A percentile compares a stretch with the other conserved stretches of the same genome.
Evolutionary conservation across 192 early-diverging fungal species (phyloP).

Genomic region (Coemansia sp.): DNA sequence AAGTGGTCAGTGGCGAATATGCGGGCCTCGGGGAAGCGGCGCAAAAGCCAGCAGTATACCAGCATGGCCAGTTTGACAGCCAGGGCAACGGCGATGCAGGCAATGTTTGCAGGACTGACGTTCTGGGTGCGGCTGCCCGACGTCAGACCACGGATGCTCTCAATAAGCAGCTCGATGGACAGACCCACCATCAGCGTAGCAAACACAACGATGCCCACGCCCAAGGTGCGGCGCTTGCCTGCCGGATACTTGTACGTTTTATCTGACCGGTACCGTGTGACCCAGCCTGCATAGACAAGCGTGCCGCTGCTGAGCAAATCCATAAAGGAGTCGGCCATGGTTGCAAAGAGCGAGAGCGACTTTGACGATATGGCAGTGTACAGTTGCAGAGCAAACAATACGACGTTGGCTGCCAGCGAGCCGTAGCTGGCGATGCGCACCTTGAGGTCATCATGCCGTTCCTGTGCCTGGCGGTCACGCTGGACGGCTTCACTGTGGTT

Average conservation of each 20-base stretch:
- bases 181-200: slow-evolving; percentile 63
- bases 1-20: slow-evolving; percentile 63
- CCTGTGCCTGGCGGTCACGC: background rate
- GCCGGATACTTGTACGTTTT: slow-evolving; percentile 67
- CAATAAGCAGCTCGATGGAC: slow-evolving; percentile 65
- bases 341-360: slow-evolving; percentile 67
- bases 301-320: slow-evolving; percentile 60
- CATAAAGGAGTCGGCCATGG: slow-evolving; percentile 75
- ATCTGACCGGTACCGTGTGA: slow-evolving; percentile 48
- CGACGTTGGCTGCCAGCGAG: slow-evolving; percentile 58
- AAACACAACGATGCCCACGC: slow-evolving; percentile 69
- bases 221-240: slow-evolving; percentile 65
- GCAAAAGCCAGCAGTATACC: slow-evolving; percentile 55
- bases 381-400: slow-evolving; percentile 59
- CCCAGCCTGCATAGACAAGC: slow-evolving; percentile 55
- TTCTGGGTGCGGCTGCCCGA: slow-evolving; percentile 42
- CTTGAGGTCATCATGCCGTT: slow-evolving; percentile 18
- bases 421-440: slow-evolving; percentile 62
- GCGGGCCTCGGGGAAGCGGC: slow-evolving; percentile 43
- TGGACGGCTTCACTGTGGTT: slow-evolving; percentile 7
- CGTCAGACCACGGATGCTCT: slow-evolving; percentile 58
- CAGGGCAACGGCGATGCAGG: slow-evolving; percentile 52
- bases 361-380: slow-evolving; percentile 63
- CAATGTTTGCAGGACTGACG: slow-evolving; percentile 42
- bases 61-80: slow-evolving; percentile 55